Percentiles rank a stretch among this genome's conserved stretches.
These are phyloP conservation scores for Lecanicillium sp. DNA, from an alignment of 2,329 filamentous ascomycete genomes.

Conservation along the genomic window DNA sequence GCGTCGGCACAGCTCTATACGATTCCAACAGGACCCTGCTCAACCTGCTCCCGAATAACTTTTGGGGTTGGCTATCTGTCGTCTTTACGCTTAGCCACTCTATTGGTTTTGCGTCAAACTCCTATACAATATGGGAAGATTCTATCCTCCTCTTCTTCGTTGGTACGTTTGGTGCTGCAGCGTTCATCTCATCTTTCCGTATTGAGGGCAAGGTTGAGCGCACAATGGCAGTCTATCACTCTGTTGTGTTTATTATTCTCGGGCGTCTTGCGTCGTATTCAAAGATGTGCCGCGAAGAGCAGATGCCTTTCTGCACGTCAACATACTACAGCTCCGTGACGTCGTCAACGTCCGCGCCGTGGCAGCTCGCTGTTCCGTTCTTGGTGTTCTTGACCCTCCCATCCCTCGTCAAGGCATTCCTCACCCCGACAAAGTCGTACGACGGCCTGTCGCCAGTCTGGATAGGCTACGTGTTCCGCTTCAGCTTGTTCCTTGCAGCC, in stretches of 20 bases:
- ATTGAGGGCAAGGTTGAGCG: constrained; percentile 60
- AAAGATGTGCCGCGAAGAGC: constrained; percentile 90
- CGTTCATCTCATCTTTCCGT: constrained; percentile 66
- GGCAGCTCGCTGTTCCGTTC: constrained; percentile 79
- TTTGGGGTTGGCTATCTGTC: constrained; percentile 84
- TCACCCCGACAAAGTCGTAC: constrained; percentile 74
- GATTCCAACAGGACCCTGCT: constrained; percentile 33
- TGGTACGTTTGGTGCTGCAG: constrained; percentile 73
- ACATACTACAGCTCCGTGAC: constrained; percentile 91
- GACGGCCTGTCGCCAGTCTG: constrained; percentile 78
- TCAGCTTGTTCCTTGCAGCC: constrained; percentile 66
- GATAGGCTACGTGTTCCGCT: constrained; percentile 72
- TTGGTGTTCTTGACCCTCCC: constrained; percentile 65
- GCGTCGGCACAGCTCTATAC: constrained; percentile 34
- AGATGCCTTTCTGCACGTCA: constrained; percentile 93
- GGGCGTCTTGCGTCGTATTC: constrained; percentile 78
- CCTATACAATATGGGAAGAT: constrained; percentile 98
- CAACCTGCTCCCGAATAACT: constrained; percentile 57
- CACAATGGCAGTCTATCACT: constrained; percentile 75
- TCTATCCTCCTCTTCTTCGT: constrained; percentile 89
- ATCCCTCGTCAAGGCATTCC: constrained; percentile 69
- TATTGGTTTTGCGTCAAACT: constrained; percentile 93
- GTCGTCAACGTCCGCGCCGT: constrained; percentile 85
- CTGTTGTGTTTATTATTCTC: constrained; percentile 70
- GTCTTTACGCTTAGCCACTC: constrained; percentile 80